Evolutionary conservation across 345 rosid species (phyloP).

Genomic region (Rhizophora apiculata): DNA sequence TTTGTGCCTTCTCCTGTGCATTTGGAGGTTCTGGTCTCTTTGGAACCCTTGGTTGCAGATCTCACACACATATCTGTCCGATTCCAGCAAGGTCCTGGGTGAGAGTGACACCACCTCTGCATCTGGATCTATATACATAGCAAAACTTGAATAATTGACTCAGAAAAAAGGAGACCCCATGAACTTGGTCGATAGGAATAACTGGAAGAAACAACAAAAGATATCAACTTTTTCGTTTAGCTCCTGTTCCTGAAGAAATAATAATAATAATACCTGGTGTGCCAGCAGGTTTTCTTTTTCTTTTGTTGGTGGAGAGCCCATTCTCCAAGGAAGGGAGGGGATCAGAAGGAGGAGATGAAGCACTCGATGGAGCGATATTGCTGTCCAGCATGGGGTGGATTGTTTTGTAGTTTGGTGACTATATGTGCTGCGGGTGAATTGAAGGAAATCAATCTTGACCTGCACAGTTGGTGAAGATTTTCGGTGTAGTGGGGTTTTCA

Average conservation of each 20-base stretch:
- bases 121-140: slow-evolving; percentile 57
- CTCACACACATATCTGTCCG: slow-evolving; percentile 81
- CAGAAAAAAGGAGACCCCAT: neutral
- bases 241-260: neutral
- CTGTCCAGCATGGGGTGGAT: slow-evolving; percentile 39
- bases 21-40: slow-evolving; percentile 83
- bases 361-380: slow-evolving; percentile 26
- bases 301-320: slow-evolving; percentile 51
- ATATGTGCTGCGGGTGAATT: slow-evolving; percentile 16
- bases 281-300: slow-evolving; percentile 86
- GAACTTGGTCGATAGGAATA: neutral
- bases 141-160: no score
- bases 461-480: slow-evolving; percentile 26
- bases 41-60: slow-evolving; percentile 92
- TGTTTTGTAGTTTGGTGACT: neutral
- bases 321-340: slow-evolving; percentile 45
- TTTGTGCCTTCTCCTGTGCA: slow-evolving; percentile 82
- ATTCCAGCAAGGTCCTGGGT: slow-evolving; percentile 67
- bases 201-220: neutral
- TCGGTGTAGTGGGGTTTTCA: slow-evolving; percentile 50
- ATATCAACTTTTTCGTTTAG: neutral
- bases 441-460: slow-evolving; percentile 9
- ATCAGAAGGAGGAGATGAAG: slow-evolving; percentile 54
- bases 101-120: slow-evolving; percentile 84
- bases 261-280: slow-evolving; percentile 57